These are phyloP conservation scores for Aspergillus mulundensis DNA, from an alignment of 495 filamentous ascomycete species.

Conservation along the genomic window DNA sequence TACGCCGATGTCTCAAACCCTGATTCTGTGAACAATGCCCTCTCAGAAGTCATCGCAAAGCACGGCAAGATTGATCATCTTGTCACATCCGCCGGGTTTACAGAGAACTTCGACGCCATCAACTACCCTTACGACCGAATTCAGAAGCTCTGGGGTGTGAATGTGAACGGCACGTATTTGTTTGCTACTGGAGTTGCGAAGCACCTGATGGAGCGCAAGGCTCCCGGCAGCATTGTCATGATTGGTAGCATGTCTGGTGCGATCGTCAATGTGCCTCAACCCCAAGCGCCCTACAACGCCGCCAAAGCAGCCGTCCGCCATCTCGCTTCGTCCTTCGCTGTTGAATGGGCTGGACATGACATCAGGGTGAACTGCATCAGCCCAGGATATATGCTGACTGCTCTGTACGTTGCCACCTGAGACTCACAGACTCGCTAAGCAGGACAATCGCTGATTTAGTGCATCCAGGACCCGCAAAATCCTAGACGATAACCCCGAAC, in stretches of 20 bases:
- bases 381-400: slow-evolving; percentile 92
- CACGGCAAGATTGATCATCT: slow-evolving; percentile 86
- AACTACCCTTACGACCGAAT: slow-evolving; percentile 83
- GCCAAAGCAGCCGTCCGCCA: slow-evolving; percentile 87
- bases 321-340: slow-evolving; percentile 71
- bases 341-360: slow-evolving; percentile 80
- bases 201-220: slow-evolving; percentile 80
- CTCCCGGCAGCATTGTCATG: slow-evolving; percentile 82
- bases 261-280: slow-evolving; percentile 93
- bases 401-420: slow-evolving; percentile 49
- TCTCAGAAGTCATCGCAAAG: slow-evolving; percentile 63
- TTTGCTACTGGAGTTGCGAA: slow-evolving; percentile 81
- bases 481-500: slow-evolving; percentile 83
- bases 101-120: slow-evolving; percentile 90
- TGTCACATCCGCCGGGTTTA: slow-evolving; percentile 93
- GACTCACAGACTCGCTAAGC: not conserved
- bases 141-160: slow-evolving; percentile 89
- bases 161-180: slow-evolving; percentile 90
- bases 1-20: slow-evolving; percentile 79
- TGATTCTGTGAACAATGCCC: slow-evolving; percentile 65
- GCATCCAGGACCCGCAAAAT: slow-evolving; percentile 79
- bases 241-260: slow-evolving; percentile 92
- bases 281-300: slow-evolving; percentile 87
- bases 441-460: slow-evolving; percentile 14
- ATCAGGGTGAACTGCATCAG: slow-evolving; percentile 91